These are phyloP conservation scores for Iris macrosiphon DNA, from an alignment of 106 monocot species.

Conservation along the genomic window DNA sequence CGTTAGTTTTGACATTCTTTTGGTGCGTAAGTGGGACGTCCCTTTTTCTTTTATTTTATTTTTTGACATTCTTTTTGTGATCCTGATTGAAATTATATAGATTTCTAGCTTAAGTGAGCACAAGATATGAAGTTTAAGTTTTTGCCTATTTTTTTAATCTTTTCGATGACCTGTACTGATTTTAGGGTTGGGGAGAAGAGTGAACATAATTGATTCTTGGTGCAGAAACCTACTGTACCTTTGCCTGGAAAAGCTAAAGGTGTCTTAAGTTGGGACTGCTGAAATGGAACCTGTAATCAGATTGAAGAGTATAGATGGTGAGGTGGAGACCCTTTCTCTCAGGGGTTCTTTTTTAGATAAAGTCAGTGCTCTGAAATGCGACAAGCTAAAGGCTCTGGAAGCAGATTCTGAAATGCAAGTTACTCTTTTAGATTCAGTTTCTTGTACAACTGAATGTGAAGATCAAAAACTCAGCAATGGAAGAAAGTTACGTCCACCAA, in stretches of 20 bases:
- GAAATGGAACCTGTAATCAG: conserved; percentile 1
- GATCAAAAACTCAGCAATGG: neutral
- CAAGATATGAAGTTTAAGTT: too few relatives aligned
- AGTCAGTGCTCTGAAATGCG: neutral
- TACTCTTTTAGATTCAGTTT: neutral
- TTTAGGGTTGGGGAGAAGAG: too few relatives aligned
- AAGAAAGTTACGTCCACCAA: neutral
- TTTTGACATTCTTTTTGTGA: too few relatives aligned
- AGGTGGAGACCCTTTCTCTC: neutral
- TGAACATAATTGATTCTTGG: too few relatives aligned
- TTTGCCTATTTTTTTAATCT: too few relatives aligned
- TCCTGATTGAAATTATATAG: too few relatives aligned
- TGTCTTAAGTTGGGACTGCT: neutral
- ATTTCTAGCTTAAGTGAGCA: too few relatives aligned
- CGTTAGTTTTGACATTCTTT: too few relatives aligned
- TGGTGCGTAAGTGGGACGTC: too few relatives aligned
- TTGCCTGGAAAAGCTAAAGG: neutral
- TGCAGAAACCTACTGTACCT: too few relatives aligned
- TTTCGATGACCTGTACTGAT: too few relatives aligned
- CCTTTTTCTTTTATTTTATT: too few relatives aligned
- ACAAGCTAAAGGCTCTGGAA: neutral
- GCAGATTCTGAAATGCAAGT: neutral
- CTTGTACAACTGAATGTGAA: neutral
- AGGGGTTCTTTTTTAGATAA: conserved; percentile 6
- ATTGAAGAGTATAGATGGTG: neutral